Evolutionary conservation across 257 asterid species (phyloP).

Genomic region (Ophiorrhiza pumila): DNA sequence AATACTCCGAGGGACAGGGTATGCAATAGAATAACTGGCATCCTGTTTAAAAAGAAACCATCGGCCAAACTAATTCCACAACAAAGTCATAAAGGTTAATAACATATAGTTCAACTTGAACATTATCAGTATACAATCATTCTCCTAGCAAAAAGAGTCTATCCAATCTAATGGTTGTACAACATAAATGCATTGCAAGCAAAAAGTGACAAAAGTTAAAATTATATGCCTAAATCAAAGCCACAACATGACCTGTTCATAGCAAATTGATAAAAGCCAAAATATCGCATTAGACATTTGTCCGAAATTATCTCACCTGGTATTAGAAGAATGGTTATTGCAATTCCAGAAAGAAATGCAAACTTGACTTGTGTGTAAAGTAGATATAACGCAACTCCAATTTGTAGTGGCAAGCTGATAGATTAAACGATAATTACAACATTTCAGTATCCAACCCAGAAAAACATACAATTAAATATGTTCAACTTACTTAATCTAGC

Average conservation of each 20-base stretch:
- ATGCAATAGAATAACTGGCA: background rate
- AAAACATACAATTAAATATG: background rate
- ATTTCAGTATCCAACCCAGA: background rate
- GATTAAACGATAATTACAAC: slow-evolving; percentile 24
- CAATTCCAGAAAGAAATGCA: slow-evolving; percentile 85
- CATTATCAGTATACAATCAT: background rate
- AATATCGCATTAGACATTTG: background rate
- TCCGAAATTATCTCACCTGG: slow-evolving; percentile 54
- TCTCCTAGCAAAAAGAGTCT: background rate
- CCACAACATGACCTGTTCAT: background rate
- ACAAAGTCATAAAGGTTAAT: too few species aligned
- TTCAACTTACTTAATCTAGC: background rate
- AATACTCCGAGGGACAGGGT: background rate
- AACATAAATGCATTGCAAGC: background rate
- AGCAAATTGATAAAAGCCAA: background rate
- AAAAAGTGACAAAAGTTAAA: too few species aligned
- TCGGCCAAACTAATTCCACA: too few species aligned
- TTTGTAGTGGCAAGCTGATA: slow-evolving; percentile 95
- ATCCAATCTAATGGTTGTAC: background rate
- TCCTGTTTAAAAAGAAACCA: too few species aligned
- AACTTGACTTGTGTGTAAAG: slow-evolving; percentile 86
- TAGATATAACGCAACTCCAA: slow-evolving; percentile 83
- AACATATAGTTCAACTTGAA: background rate
- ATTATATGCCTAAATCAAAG: too few species aligned
- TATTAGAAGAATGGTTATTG: slow-evolving; percentile 81